Evolutionary conservation across 306 rosid species (phyloP).

Genomic region (Cucurbita pepo): DNA sequence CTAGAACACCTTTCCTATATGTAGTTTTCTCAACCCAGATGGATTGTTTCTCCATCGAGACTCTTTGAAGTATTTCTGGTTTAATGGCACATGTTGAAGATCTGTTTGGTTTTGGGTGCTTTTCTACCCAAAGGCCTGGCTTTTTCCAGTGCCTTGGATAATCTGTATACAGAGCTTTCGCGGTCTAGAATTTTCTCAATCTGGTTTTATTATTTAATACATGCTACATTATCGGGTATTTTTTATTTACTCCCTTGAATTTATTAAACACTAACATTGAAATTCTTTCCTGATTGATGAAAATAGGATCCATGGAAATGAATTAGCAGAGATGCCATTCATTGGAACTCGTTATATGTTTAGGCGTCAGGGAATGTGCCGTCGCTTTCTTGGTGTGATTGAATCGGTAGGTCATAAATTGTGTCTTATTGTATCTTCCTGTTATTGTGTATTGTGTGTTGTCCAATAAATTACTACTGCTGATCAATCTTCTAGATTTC

Average conservation of each 20-base stretch:
- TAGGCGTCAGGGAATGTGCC: conserved; percentile 94
- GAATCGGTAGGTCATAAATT: conserved; percentile 45
- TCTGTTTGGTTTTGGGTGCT: not conserved
- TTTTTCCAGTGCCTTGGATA: not conserved
- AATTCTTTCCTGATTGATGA: conserved; percentile 14
- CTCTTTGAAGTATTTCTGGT: too few relatives aligned
- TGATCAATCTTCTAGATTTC: not conserved
- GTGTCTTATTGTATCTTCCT: not conserved
- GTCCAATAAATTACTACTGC: not conserved
- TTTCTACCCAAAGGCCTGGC: not conserved
- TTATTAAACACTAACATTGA: conserved; percentile 3
- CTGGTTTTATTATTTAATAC: not conserved
- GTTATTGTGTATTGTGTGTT: not conserved
- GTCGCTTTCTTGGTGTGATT: conserved; percentile 64
- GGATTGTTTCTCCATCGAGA: too few relatives aligned
- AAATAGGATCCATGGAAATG: conserved; percentile 71
- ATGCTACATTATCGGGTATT: not conserved
- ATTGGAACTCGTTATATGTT: conserved; percentile 82
- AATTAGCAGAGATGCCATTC: conserved; percentile 93
- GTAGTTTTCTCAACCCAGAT: not conserved
- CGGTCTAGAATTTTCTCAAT: not conserved
- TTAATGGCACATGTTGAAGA: too few relatives aligned
- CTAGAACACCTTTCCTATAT: too few relatives aligned
- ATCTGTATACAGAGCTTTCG: not conserved
- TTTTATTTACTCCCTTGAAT: not conserved